Conservation (phyloP, 805 yeast genomes). For the Yarrowia sp. region DNA sequence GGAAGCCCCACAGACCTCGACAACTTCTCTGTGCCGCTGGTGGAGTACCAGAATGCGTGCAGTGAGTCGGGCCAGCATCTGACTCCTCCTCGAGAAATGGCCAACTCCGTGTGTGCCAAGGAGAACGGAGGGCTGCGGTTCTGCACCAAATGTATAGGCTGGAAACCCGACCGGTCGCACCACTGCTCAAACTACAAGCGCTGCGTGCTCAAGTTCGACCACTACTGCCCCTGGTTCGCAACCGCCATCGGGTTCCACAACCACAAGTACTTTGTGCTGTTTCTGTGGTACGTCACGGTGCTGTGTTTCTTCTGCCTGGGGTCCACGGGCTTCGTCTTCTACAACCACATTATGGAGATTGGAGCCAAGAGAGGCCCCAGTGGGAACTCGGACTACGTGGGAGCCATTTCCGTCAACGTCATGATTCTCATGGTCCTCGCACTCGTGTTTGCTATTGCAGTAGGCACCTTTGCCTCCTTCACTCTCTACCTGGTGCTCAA, state of each 20-base stretch:
- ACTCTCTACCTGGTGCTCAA: constrained; percentile 57
- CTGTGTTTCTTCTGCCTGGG: constrained; percentile 55
- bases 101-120: constrained; percentile 47
- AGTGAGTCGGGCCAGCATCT: constrained; percentile 10
- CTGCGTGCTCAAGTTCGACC: constrained; percentile 63
- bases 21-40: constrained; percentile 17
- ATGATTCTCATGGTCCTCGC: constrained; percentile 66
- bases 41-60: constrained; percentile 29
- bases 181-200: constrained; percentile 53
- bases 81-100: constrained; percentile 30
- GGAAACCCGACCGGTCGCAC: constrained; percentile 56
- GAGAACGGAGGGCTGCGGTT: constrained; percentile 53
- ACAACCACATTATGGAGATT: constrained; percentile 43
- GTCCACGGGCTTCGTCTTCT: constrained; percentile 42
- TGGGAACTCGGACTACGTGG: constrained; percentile 45
- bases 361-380: constrained; percentile 2
- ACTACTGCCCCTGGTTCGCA: constrained; percentile 89
- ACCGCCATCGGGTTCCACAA: constrained; percentile 83
- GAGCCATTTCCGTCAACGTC: constrained; percentile 61
- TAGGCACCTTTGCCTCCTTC: constrained; percentile 63
- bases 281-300: constrained; percentile 61
- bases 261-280: constrained; percentile 81
- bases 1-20: constrained; percentile 21
- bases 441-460: constrained; percentile 61
- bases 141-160: constrained; percentile 53